A percentile compares a stretch with the other conserved stretches of the same genome.
These are phyloP conservation scores for Beta corolliflora DNA, from an alignment of 179 eudicot genomes.

Conservation along the genomic window DNA sequence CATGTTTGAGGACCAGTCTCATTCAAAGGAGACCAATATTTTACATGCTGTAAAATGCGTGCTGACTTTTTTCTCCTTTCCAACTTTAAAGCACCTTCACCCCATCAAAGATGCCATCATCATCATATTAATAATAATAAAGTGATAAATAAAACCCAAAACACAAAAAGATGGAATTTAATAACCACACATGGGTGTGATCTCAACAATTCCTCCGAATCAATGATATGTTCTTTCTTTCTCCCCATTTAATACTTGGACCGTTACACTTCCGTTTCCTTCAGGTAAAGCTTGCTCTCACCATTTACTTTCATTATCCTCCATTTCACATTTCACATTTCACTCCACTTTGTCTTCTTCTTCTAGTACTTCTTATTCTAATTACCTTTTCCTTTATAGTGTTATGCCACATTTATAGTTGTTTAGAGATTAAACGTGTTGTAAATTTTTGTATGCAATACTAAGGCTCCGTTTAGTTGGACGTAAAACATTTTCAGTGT, in stretches of 20 bases:
- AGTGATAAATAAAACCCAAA: not conserved
- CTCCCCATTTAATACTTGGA: not conserved
- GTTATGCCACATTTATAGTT: too few relatives aligned
- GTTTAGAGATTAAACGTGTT: too few relatives aligned
- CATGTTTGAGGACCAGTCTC: not conserved
- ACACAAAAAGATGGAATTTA: conserved; percentile 11
- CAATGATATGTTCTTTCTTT: not conserved
- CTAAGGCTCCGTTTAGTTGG: too few relatives aligned
- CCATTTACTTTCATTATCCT: too few relatives aligned
- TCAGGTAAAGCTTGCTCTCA: not conserved
- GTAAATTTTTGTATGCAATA: too few relatives aligned
- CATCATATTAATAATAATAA: not conserved
- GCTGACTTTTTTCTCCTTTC: not conserved
- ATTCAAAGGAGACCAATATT: not conserved
- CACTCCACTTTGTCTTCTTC: not conserved
- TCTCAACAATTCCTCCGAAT: not conserved
- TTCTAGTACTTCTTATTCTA: not conserved
- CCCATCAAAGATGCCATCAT: not conserved
- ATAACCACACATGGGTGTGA: conserved; percentile 14
- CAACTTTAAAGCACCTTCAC: not conserved
- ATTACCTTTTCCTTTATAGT: not conserved
- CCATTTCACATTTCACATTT: not conserved
- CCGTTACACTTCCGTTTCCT: conserved; percentile 13
- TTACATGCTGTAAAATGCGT: conserved; percentile 21
- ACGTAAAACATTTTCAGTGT: too few relatives aligned